Percentiles rank a stretch among this genome's conserved stretches.
Conservation (phyloP, 169 alveolate species). For the Perkinsus olseni region DNA sequence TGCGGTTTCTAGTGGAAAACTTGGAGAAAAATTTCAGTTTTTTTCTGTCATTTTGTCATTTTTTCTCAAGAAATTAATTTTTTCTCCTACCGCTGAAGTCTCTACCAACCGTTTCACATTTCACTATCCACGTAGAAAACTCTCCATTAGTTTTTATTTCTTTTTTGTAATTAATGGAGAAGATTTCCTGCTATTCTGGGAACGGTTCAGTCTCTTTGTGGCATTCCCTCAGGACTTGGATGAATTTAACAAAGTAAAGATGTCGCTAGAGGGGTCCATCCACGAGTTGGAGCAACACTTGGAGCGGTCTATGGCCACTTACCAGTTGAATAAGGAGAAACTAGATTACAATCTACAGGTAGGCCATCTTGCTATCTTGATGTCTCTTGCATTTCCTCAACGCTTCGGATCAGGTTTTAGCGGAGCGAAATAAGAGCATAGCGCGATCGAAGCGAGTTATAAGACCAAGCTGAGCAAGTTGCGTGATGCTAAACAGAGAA, state of each 20-base stretch:
- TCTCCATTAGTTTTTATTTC: too few relatives aligned
- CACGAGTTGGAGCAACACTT: conserved; percentile 41
- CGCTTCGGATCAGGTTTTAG: conserved; percentile 26
- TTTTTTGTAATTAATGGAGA: too few relatives aligned
- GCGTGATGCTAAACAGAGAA: conserved; percentile 19
- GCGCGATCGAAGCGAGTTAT: conserved; percentile 24
- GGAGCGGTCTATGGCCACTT: conserved; percentile 39
- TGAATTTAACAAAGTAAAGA: background rate
- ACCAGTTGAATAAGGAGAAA: conserved; percentile 34
- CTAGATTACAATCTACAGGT: conserved; percentile 34
- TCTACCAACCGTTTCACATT: too few relatives aligned
- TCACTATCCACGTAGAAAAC: too few relatives aligned
- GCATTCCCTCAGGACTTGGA: background rate
- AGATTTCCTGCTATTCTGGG: too few relatives aligned
- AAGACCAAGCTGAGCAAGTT: conserved; percentile 21
- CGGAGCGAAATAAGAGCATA: conserved; percentile 37
- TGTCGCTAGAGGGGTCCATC: conserved; percentile 23
- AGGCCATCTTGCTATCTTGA: background rate
- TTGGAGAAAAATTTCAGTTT: too few relatives aligned
- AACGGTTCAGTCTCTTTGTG: background rate
- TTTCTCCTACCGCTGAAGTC: too few relatives aligned
- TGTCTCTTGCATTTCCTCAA: background rate
- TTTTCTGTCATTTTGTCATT: too few relatives aligned
- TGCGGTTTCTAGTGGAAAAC: too few relatives aligned
- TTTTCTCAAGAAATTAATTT: too few relatives aligned